A percentile compares a stretch with the other conserved stretches of the same genome.
phyloP scores from a whole-genome alignment of 1,284 basidiomycete species.

The Leccinum solheimii region DNA sequence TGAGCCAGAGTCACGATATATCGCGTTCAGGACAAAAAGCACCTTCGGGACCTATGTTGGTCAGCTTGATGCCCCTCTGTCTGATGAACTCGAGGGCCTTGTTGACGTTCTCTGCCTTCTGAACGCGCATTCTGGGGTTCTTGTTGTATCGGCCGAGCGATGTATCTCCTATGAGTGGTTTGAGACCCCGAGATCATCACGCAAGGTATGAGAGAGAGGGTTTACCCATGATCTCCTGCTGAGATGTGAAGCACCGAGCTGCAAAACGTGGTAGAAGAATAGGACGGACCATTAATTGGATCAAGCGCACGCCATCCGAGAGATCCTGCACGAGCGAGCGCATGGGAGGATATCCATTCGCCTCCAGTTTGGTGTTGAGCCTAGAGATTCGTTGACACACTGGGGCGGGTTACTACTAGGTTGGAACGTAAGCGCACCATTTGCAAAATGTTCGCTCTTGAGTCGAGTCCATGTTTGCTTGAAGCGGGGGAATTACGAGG shows the following conservation, averaged over 20 bases:
- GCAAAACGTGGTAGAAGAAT: background rate
- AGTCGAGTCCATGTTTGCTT: conserved; percentile 31
- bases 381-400: conserved; percentile 39
- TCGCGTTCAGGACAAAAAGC: conserved; percentile 4
- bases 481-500: background rate
- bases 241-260: conserved; percentile 2
- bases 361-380: conserved; percentile 95
- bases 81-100: conserved; percentile 95
- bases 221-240: conserved; percentile 90
- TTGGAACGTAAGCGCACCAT: conserved; percentile 53
- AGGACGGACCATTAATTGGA: conserved; percentile 80
- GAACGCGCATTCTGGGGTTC: conserved; percentile 87
- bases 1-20: conserved; percentile 9
- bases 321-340: conserved; percentile 87
- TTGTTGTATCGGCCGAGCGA: conserved; percentile 91
- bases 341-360: conserved; percentile 87
- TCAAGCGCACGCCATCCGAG: conserved; percentile 92
- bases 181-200: conserved; percentile 12
- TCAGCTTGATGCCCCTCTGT: conserved; percentile 91
- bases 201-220: conserved; percentile 8
- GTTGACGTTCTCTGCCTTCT: conserved; percentile 98
- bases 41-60: conserved; percentile 97
- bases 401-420: background rate
- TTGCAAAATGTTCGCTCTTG: conserved; percentile 77
- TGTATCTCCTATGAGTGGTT: conserved; percentile 64